Conservation (phyloP, 139 green algal genomes). For the Axilococcus clingmanii region DNA sequence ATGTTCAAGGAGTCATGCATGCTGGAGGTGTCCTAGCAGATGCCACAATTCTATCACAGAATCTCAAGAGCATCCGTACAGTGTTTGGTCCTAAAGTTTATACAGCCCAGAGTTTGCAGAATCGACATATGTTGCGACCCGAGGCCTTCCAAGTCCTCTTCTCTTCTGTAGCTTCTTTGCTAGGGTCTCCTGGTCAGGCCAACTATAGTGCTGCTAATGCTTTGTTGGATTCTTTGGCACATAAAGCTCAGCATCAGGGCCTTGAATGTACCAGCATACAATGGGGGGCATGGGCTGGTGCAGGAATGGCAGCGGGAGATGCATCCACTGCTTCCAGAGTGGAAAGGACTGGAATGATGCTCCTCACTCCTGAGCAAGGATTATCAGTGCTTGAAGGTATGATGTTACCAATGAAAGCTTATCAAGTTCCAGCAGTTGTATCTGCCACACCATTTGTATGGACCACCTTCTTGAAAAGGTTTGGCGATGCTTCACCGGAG, state of each 20-base stretch:
- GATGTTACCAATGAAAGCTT: conserved; percentile 6
- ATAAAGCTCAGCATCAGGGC: conserved; percentile 1
- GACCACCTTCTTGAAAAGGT: conserved; percentile 22
- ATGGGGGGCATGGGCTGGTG: conserved; percentile 80
- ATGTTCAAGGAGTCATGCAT: conserved; percentile 37
- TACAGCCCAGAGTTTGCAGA: background rate
- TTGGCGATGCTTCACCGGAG: conserved; percentile 9
- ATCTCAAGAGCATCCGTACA: conserved; percentile 10
- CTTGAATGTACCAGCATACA: conserved; percentile 39
- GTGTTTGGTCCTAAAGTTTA: conserved; percentile 50
- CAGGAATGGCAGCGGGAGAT: conserved; percentile 70
- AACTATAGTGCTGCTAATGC: conserved; percentile 74
- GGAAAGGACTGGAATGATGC: conserved; percentile 56
- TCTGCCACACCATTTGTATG: conserved; percentile 28
- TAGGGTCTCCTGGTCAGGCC: conserved; percentile 70
- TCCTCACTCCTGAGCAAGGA: conserved; percentile 30
- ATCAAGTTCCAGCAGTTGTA: conserved; percentile 5
- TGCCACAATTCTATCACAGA: conserved; percentile 49
- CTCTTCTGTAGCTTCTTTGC: conserved; percentile 62
- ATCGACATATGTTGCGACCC: conserved; percentile 3
- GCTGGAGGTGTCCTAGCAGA: conserved; percentile 68
- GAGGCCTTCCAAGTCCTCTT: conserved; percentile 49
- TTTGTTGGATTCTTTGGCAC: conserved; percentile 39
- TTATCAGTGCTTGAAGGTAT: conserved; percentile 23
- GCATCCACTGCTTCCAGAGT: conserved; percentile 36